These are phyloP conservation scores for Gossypium stocksii DNA, from an alignment of 345 rosid species.

Conservation along the genomic window DNA sequence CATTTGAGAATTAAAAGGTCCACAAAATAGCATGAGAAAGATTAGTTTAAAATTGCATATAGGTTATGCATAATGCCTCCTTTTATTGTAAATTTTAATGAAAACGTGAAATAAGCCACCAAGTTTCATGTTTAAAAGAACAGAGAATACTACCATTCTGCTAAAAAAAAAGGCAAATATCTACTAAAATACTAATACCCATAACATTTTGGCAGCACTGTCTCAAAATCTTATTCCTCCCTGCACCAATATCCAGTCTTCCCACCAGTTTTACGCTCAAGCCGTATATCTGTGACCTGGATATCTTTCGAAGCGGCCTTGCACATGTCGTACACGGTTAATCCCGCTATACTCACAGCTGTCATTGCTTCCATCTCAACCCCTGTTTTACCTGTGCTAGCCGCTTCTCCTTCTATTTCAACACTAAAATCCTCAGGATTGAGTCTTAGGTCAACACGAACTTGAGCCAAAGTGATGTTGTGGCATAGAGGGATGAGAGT, in stretches of 20 bases:
- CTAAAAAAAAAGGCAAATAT: not conserved
- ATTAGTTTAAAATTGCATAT: not conserved
- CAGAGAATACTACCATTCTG: not conserved
- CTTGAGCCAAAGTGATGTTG: conserved; percentile 63
- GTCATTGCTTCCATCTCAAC: conserved; percentile 97
- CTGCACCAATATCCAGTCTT: conserved; percentile 78
- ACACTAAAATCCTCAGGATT: conserved; percentile 60
- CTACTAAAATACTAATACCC: conserved; percentile 16
- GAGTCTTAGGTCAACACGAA: conserved; percentile 60
- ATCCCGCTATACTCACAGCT: conserved; percentile 71
- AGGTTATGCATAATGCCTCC: not conserved
- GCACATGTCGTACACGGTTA: conserved; percentile 97
- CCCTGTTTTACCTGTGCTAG: conserved; percentile 74
- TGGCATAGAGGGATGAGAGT: conserved; percentile 83
- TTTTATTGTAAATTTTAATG: not conserved
- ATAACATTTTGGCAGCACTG: not conserved
- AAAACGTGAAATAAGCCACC: not conserved
- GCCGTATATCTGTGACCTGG: conserved; percentile 48
- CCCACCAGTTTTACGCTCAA: conserved; percentile 78
- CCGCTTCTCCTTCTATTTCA: conserved; percentile 77
- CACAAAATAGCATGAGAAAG: not conserved
- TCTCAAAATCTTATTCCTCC: conserved; percentile 24
- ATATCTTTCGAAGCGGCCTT: conserved; percentile 93
- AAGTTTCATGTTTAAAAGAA: not conserved
- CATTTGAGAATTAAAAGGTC: not conserved